Conservation (phyloP, 192 early-diverging fungal species). For the Chytriomyces sp. region DNA sequence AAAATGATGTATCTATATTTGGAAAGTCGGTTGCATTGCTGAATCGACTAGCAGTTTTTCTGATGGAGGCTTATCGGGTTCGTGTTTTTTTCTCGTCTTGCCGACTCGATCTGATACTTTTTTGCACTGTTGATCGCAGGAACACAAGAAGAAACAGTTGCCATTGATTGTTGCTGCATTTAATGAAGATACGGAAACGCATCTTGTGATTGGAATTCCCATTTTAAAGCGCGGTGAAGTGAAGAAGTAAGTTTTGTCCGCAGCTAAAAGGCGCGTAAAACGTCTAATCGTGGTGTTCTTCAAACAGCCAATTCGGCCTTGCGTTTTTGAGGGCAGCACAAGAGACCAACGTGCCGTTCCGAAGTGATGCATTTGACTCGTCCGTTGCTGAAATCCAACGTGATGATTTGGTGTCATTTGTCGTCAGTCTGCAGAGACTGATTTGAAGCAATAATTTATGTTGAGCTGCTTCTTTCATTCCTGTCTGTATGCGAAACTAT, state of each 20-base stretch:
- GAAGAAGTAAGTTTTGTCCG: slow-evolving; percentile 3
- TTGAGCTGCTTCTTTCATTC: too few species aligned
- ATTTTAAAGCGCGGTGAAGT: slow-evolving; percentile 53
- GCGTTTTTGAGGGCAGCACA: slow-evolving; percentile 81
- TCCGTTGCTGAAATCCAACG: slow-evolving; percentile 75
- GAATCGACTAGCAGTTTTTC: slow-evolving; percentile 78
- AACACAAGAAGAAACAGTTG: slow-evolving; percentile 68
- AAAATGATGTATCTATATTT: slow-evolving; percentile 51
- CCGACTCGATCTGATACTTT: not conserved
- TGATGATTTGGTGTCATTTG: slow-evolving; percentile 67
- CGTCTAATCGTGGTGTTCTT: not conserved
- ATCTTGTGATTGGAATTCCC: slow-evolving; percentile 73
- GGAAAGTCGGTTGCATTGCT: slow-evolving; percentile 53
- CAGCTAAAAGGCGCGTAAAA: not conserved
- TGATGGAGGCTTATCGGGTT: slow-evolving; percentile 79
- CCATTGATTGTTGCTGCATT: slow-evolving; percentile 83
- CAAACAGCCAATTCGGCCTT: slow-evolving; percentile 73
- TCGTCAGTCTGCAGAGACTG: slow-evolving; percentile 45
- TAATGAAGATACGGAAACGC: slow-evolving; percentile 62
- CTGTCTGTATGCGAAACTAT: too few species aligned
- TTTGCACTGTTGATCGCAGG: slow-evolving; percentile 50
- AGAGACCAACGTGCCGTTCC: slow-evolving; percentile 65
- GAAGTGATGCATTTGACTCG: slow-evolving; percentile 84
- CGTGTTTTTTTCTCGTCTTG: slow-evolving; percentile 5
- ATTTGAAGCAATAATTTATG: slow-evolving; percentile 8